Evolutionary conservation across 2,329 filamentous ascomycete genomes (phyloP).

Genomic region (Gliomastix tumulicola): DNA sequence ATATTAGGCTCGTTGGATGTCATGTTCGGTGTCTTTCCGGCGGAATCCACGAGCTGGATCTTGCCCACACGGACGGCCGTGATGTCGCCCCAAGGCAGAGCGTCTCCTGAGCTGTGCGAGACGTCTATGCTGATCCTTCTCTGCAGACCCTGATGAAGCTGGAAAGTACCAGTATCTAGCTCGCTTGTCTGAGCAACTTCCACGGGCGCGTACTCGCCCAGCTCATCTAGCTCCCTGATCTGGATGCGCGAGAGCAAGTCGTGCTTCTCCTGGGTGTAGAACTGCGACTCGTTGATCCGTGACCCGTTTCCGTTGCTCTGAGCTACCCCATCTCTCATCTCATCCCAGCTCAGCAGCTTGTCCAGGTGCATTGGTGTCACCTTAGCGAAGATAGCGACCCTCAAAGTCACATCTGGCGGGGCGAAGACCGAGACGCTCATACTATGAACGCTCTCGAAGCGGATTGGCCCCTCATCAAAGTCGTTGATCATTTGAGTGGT

Average conservation of each 20-base stretch:
- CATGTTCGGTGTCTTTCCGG: conserved; percentile 78
- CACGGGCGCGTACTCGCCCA: conserved; percentile 83
- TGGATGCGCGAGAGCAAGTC: conserved; percentile 86
- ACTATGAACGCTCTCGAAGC: conserved; percentile 96
- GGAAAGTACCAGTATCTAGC: conserved; percentile 83
- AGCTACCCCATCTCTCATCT: conserved; percentile 77
- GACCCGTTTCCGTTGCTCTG: conserved; percentile 49
- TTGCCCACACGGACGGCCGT: conserved; percentile 70
- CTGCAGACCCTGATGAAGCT: conserved; percentile 91
- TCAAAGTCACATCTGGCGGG: conserved; percentile 65
- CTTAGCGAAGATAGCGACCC: conserved; percentile 86
- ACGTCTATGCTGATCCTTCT: conserved; percentile 80
- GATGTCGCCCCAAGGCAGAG: conserved; percentile 82
- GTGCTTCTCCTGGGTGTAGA: conserved; percentile 87
- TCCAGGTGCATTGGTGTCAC: conserved; percentile 93
- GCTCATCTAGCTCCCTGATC: conserved; percentile 85
- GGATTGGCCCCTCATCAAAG: conserved; percentile 87
- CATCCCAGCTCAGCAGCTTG: conserved; percentile 96
- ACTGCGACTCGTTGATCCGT: conserved; percentile 84
- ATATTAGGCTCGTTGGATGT: conserved; percentile 67
- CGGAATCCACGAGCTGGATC: conserved; percentile 76
- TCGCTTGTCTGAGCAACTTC: conserved; percentile 85
- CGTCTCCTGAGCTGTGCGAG: conserved; percentile 85
- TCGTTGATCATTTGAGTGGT: conserved; percentile 91
- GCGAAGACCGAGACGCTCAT: conserved; percentile 82